Base-by-base conservation (phyloP, 1,139 yeast species). In the Pichia sp. region DNA sequence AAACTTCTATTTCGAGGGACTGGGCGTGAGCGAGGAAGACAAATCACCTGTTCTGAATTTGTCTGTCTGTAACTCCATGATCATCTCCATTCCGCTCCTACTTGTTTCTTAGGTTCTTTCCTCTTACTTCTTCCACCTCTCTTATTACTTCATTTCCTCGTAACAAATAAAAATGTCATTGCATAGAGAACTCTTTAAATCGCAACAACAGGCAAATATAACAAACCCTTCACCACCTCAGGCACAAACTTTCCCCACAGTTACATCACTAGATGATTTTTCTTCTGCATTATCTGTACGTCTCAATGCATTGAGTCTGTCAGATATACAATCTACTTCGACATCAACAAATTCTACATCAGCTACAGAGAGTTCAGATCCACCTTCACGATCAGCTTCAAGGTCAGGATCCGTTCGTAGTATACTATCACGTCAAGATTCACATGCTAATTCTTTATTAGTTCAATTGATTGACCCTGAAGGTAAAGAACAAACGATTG, bases 361-460 rank as follows among this genome's bases (percentile, higher is more conserved):
- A 22, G 24, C 9, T 22, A 8, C 10, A 10, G 9, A 22, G 24
- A 22, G 7, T 8, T 14, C 31, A 4, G 31, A 28, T 18, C 5
- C 19, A 9, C 31, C 31, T 4, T 17, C 32, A 4, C 19, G 28
- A 8, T 26, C 28, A 3, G 36, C 15, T 8, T 30, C 34, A 8
- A 22, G 26, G 14, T 38, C 42, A 9, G 39, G 35, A 3, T 41
- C 44, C 34, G 36, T 24, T 9, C 7, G 21, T 9, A 14, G 12
- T 7, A n/a, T 15, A 5, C 28, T 47, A 17, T 47, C 50, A 11
- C 46, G 53, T 24, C 55, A 52, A 38, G 59, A 55, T 35, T 52
- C 56, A 23, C 39, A 59, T 6, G 52, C 56, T 6, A 56, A 55
- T 34, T 54, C 59, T 2, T 9, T 53, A 21, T 47, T 56, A 23